Conservation (phyloP, 257 asterid species). For the Solanum pennellii region DNA sequence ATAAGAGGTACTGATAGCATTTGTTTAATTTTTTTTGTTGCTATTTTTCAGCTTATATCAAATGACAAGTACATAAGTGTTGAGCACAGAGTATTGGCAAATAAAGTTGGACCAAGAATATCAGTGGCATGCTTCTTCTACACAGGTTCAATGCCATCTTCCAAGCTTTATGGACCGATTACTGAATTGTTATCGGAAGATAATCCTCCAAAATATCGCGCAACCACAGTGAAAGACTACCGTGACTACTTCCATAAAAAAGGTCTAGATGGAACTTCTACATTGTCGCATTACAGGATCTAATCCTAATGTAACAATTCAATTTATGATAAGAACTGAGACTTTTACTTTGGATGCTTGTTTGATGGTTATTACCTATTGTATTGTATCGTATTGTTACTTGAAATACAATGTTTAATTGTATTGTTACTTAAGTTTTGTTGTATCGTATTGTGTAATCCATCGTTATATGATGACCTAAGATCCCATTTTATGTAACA, state of each 20-base stretch:
- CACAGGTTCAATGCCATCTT: constrained; percentile 20
- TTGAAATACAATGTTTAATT: not conserved
- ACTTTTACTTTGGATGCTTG: not conserved
- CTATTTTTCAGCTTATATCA: constrained; percentile 32
- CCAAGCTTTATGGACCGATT: constrained; percentile 42
- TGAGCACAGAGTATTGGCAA: constrained; percentile 51
- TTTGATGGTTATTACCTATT: not conserved
- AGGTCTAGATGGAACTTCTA: constrained; percentile 48
- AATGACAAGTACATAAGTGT: constrained; percentile 52
- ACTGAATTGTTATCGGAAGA: constrained; percentile 40
- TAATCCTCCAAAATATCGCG: constrained; percentile 46
- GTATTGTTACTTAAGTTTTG: not conserved
- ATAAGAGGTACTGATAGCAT: not conserved
- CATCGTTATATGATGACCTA: not conserved
- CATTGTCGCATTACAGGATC: constrained; percentile 40
- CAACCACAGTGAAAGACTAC: constrained; percentile 41
- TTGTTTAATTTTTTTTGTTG: not conserved
- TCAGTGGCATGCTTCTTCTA: constrained; percentile 60
- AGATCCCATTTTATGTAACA: not conserved
- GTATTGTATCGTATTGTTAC: not conserved
- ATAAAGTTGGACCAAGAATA: constrained; percentile 38
- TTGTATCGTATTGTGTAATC: not conserved
- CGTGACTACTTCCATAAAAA: constrained; percentile 15
- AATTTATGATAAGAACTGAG: not conserved
- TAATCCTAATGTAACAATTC: not conserved